Percentiles rank a stretch among this genome's conserved stretches.
phyloP scores from a whole-genome alignment of 2,329 filamentous ascomycete genomes.

The Ophiostoma himal-ulmi region DNA sequence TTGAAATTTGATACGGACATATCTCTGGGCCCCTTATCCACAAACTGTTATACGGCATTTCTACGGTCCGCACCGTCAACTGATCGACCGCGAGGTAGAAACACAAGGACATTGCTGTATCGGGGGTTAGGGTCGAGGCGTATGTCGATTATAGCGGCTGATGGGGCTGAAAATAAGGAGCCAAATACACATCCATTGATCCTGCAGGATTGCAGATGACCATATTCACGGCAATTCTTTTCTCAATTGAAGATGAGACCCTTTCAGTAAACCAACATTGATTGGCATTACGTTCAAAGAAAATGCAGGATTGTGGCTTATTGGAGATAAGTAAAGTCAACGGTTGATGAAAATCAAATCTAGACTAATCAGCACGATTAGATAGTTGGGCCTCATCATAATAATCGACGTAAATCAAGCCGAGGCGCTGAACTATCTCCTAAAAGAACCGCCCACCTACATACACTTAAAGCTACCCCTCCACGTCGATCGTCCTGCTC shows the following conservation, averaged over 20 bases:
- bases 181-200: not conserved
- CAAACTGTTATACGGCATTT: not conserved
- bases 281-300: too few species aligned
- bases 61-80: not conserved
- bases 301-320: too few species aligned
- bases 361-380: not conserved
- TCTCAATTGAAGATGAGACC: not conserved
- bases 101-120: not conserved
- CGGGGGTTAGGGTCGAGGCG: not conserved
- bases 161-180: not conserved
- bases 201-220: not conserved
- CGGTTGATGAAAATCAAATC: too few species aligned
- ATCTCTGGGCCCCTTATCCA: not conserved
- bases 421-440: not conserved
- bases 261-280: not conserved
- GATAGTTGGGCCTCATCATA: not conserved
- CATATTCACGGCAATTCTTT: not conserved
- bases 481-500: conserved; percentile 3
- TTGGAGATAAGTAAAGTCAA: too few species aligned
- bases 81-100: not conserved
- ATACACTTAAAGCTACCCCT: not conserved
- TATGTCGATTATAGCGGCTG: not conserved
- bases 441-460: not conserved
- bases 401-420: not conserved
- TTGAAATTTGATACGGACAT: not conserved